Evolutionary conservation across 164 flowering plant genomes (phyloP), one percentile per base, ranked within the genome.

Genomic region (Hamamelis virginiana): DNA sequence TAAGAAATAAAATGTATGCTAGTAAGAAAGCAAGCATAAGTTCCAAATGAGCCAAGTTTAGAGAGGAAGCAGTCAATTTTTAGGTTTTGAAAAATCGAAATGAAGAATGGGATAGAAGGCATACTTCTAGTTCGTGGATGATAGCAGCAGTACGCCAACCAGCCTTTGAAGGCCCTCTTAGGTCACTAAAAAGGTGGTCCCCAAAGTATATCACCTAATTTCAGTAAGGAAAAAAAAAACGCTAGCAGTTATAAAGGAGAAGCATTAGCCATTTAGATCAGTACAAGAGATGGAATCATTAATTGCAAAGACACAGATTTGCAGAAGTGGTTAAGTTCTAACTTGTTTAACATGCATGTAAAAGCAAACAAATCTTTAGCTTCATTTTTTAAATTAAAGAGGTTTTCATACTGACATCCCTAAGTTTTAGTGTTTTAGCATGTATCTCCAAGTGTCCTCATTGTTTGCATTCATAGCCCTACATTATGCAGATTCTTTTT

Each of bases 131-230:
- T 75, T 95, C 98, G 71, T 91, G 91, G 71, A 95, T 89, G 75
- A 94, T 89, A 19, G 97, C 98, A 80, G 98, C 97, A 70, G 98
- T 92, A 64, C 93, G 91, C 97, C 98, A 92, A 66, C 98, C 97
- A 74, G 98, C 92, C 67, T 89, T 95, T 58, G 97, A 87, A 72
- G 98, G 98, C 38, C 98, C 97, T 80, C 97, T 82, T 43, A 92
- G 81, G 75, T 95, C 98, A 68, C 98, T 95, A 73, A 95, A 92
- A 60, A 92, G 80, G 81, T 95, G 98, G 80, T 95, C 98, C 58
- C 97, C 97, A 80, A 95, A 95, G 77, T 95, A 95, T 69, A 95
- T 95, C 68, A 95, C 98, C 97, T 95, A 71, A 53, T 23, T 33
- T 8, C 45, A 76, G n/a, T n/a, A 72, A 6, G 46, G 15, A 67